These are phyloP conservation scores for Pyrus communis DNA, from an alignment of 306 rosid species.

Conservation along the genomic window DNA sequence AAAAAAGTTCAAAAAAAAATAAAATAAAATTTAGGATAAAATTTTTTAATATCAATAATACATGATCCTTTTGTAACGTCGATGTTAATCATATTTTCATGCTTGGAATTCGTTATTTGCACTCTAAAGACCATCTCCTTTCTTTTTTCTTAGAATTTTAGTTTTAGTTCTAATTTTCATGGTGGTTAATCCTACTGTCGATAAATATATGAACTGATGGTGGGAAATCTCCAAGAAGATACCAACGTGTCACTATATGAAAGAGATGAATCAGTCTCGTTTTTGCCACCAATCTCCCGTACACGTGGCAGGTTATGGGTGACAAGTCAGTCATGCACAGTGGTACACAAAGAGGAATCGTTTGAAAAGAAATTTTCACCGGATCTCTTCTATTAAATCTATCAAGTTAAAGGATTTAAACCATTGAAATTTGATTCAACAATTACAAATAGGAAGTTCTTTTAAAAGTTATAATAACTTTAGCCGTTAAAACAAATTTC, in stretches of 20 bases:
- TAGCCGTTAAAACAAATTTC: accelerated
- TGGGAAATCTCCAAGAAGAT: neutral
- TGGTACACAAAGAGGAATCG: neutral
- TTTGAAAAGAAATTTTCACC: neutral
- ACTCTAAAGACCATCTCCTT: too few relatives aligned
- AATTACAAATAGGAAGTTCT: accelerated
- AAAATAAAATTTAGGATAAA: too few relatives aligned
- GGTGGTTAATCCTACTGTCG: neutral
- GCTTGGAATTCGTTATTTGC: too few relatives aligned
- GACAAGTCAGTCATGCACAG: neutral
- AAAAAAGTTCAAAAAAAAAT: too few relatives aligned
- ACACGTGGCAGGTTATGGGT: conserved; percentile 9
- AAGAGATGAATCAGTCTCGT: neutral
- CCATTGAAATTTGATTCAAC: accelerated
- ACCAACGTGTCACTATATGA: neutral
- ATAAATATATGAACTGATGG: neutral
- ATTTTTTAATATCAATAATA: too few relatives aligned
- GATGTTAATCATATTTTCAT: too few relatives aligned
- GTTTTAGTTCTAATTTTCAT: too few relatives aligned
- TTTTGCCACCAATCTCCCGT: neutral
- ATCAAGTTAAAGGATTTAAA: too few relatives aligned
- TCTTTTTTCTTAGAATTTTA: too few relatives aligned
- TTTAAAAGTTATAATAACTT: too few relatives aligned
- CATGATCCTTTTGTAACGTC: too few relatives aligned
- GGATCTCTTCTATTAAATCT: accelerated